phyloP scores from a whole-genome alignment of 75 land plant species.

The Selaginella moellendorffii region DNA sequence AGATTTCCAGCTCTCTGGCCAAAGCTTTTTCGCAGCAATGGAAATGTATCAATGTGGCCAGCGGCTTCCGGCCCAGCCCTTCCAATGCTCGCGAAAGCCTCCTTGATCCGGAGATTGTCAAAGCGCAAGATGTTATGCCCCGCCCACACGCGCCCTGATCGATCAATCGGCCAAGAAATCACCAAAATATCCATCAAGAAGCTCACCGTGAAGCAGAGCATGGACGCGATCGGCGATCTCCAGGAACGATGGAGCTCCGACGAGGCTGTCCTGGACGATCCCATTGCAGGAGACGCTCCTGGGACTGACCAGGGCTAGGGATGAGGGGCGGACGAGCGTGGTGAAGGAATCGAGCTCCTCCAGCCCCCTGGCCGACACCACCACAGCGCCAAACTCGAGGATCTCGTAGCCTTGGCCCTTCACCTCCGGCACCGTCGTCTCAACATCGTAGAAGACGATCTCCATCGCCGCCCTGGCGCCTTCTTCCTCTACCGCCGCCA shows the following conservation, averaged over 20 bases:
- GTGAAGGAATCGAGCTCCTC: slow-evolving; percentile 42
- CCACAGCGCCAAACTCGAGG: slow-evolving; percentile 61
- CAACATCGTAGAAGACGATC: slow-evolving; percentile 60
- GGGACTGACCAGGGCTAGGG: slow-evolving; percentile 33
- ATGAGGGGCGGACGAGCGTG: slow-evolving; percentile 49
- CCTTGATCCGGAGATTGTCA: slow-evolving; percentile 42
- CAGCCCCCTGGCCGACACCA: slow-evolving; percentile 44
- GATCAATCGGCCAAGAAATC: too few relatives aligned
- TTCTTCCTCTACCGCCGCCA: not conserved
- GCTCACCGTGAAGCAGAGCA: slow-evolving; percentile 35
- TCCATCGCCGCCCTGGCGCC: slow-evolving; percentile 15
- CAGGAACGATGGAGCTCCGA: slow-evolving; percentile 41
- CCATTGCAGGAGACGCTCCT: slow-evolving; percentile 33
- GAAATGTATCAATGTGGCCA: slow-evolving; percentile 54
- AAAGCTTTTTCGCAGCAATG: slow-evolving; percentile 36
- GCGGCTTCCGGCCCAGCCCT: slow-evolving; percentile 35
- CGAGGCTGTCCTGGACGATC: slow-evolving; percentile 36
- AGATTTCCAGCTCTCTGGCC: slow-evolving; percentile 63
- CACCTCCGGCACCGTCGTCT: slow-evolving; percentile 42
- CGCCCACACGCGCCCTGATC: slow-evolving; percentile 72
- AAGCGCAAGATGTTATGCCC: slow-evolving; percentile 66
- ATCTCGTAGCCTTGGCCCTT: slow-evolving; percentile 29
- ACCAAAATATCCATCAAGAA: not conserved
- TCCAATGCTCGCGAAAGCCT: slow-evolving; percentile 44
- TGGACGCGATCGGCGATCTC: slow-evolving; percentile 52